Base-by-base conservation (phyloP, 345 rosid genomes). In the Carallia pectinifolia region DNA sequence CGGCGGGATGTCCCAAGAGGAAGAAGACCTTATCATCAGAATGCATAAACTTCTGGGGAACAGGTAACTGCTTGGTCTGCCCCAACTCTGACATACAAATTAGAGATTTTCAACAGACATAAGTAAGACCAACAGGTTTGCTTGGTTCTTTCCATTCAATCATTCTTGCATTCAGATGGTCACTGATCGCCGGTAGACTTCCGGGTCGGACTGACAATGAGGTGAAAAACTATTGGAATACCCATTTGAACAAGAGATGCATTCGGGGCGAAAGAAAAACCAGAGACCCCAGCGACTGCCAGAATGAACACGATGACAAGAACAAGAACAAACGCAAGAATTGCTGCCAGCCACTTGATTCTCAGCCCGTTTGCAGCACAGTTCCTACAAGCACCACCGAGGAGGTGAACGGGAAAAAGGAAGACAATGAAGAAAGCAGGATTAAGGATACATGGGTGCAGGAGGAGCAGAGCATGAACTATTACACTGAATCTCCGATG, bases 201-300 rank as follows among this genome's bases (percentile, higher is more conserved):
- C 97, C 97, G 1, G 97, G 97, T 74, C 85, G 97, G 52, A 92
- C 96, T 7, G 97, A 92, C 63, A 92, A 92, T 36, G 97, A 92
- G 67, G 90, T 89, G 73, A 89, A 92, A 78, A 92, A 92, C 88
- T 89, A 89, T 70, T 92, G 96, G 97, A 89, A 92, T 83, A 89
- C 97, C 48, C 93, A 89, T 92, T 78, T 89, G 81, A 89, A 82
- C 85, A 91, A 86, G 86, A 84, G 81, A 66, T 19, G 71, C 38
- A 71, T 23, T 52, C 12, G 60, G 23, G 82, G 77, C 44, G 82
- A 76, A 80, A 76, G 80, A 63, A 83, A 80, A 75, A 61, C 67
- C 40, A 30, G 36, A 0, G 77, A 71, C 29, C 34, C 75, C 17
- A 62, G 65, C 55, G 39, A 38, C 60, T 53, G 68, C 40, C 48